Evolutionary conservation across 345 rosid species (phyloP), one percentile per base, ranked within the genome.

Genomic region (Bruguiera parviflora): DNA sequence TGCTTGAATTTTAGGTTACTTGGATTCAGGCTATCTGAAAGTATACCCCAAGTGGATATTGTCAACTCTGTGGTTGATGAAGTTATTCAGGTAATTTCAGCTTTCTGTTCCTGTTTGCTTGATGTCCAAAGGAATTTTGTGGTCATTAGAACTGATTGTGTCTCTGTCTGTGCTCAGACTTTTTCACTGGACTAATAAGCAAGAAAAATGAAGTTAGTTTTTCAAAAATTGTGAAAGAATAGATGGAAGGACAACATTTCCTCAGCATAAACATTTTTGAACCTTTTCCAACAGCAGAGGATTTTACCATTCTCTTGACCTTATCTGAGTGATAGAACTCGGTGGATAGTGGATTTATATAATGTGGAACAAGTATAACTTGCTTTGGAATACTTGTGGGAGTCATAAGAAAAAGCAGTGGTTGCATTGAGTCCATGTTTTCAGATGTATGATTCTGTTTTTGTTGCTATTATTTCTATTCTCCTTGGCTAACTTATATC

Each of bases 1-100:
- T 79, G 78, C 69, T 81, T 89, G 77, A 91, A 93, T 81, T 89
- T 85, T 84, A 91, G 90, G 81, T 81, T 93, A 80, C 91, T 93
- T 82, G 98, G 98, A 67, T 85, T 74, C 64, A 83, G 87, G 76
- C 81, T 93, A 58, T 81, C 74, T 73, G 98, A 93, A 83, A 74
- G 76, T 71, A 73, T 69, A 61, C 79, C 78, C 64, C 74, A 69
- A 52, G 43, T 69, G 67, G 80, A 77, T 73, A 73, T 60, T 67
- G 71, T 81, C 58, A 69, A 77, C 67, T 78, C 81, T 59, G 72
- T 85, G 43, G 59, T 86, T 75, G 77, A 75, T 75, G 83, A 78
- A 77, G 84, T 93, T 75, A 75, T 89, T 68, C 86, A 86, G 92
- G 98, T 90, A 65, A 65, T 68, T 47, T 5, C 31, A 58, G 49